A percentile compares a stretch with the other conserved stretches of the same genome.
Evolutionary conservation across 371 early-diverging fungal genomes (phyloP).

Genomic region (Pancytospora philotis): DNA sequence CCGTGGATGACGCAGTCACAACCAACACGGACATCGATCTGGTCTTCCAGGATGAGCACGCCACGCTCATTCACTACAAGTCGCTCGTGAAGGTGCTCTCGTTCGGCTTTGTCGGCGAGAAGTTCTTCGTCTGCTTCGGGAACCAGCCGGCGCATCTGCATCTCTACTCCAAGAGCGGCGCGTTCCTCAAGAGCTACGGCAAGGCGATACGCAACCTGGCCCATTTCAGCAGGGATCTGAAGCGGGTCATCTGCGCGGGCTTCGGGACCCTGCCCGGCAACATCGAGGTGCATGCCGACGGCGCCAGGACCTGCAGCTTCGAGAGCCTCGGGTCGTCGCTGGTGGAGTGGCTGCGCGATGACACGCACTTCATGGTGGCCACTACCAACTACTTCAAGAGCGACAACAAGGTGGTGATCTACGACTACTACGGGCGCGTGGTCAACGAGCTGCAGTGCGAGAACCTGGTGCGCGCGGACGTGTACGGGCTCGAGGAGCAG

Average conservation of each 20-base stretch:
- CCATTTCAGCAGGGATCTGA: constrained; percentile 49
- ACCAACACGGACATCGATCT: background rate
- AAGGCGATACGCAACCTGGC: constrained; percentile 52
- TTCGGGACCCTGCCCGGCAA: constrained; percentile 59
- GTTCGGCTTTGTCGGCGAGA: constrained; percentile 43
- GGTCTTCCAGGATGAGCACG: background rate
- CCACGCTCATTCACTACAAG: constrained; percentile 1
- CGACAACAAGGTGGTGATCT: constrained; percentile 56
- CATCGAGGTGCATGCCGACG: constrained; percentile 44
- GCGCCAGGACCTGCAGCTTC: constrained; percentile 27
- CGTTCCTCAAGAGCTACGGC: constrained; percentile 39
- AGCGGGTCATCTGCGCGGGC: constrained; percentile 52
- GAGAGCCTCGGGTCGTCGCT: constrained; percentile 55
- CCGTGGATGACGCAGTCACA: background rate
- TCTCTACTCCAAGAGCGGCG: constrained; percentile 31
- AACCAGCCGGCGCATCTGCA: constrained; percentile 52
- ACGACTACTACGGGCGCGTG: constrained; percentile 59
- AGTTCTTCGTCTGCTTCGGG: constrained; percentile 55
- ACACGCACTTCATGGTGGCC: constrained; percentile 53
- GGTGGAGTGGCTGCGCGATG: constrained; percentile 54
- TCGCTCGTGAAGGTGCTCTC: constrained; percentile 18
- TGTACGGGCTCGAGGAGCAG: constrained; percentile 39
- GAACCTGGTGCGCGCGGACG: constrained; percentile 9
- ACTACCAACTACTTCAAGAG: constrained; percentile 56
- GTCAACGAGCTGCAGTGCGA: constrained; percentile 46